Conservation (phyloP, 2,329 filamentous ascomycete species). For the Penicillium olsonii region DNA sequence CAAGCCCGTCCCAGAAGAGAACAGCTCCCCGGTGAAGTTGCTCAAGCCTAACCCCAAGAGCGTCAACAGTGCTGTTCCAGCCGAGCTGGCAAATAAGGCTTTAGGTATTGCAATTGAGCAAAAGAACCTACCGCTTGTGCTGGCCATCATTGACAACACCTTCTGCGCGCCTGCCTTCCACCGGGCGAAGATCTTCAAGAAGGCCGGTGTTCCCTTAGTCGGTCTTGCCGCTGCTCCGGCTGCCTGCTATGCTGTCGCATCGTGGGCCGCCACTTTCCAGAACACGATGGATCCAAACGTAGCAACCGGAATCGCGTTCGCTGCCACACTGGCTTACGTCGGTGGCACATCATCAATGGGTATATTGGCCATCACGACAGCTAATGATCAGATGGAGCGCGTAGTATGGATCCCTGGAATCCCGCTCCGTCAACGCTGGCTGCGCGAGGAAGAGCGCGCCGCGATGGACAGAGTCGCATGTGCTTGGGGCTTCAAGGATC, state of each 20-base stretch:
- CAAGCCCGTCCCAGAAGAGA: constrained; percentile 71
- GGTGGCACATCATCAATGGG: constrained; percentile 79
- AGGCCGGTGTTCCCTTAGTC: constrained; percentile 41
- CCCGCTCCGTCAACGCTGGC: constrained; percentile 77
- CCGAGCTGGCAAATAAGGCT: constrained; percentile 69
- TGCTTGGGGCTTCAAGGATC: constrained; percentile 88
- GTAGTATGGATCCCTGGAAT: constrained; percentile 88
- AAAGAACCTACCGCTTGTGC: constrained; percentile 74
- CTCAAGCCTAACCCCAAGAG: constrained; percentile 66
- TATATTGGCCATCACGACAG: constrained; percentile 77
- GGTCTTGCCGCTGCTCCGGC: constrained; percentile 41
- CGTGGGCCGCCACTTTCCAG: constrained; percentile 66
- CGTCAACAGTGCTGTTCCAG: constrained; percentile 70
- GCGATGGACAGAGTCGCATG: constrained; percentile 83
- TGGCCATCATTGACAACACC: constrained; percentile 72
- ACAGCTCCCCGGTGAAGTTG: constrained; percentile 61
- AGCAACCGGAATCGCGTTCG: constrained; percentile 77
- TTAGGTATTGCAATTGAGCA: constrained; percentile 77
- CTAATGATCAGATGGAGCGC: constrained; percentile 92
- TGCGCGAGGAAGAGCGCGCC: constrained; percentile 85
- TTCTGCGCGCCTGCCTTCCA: constrained; percentile 48
- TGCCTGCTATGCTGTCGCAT: constrained; percentile 65
- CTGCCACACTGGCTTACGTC: constrained; percentile 80
- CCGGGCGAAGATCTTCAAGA: constrained; percentile 46
- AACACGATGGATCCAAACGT: constrained; percentile 73